Evolutionary conservation across 208 protist genomes (phyloP).

Genomic region (Acanthamoeba culbertsoni): DNA sequence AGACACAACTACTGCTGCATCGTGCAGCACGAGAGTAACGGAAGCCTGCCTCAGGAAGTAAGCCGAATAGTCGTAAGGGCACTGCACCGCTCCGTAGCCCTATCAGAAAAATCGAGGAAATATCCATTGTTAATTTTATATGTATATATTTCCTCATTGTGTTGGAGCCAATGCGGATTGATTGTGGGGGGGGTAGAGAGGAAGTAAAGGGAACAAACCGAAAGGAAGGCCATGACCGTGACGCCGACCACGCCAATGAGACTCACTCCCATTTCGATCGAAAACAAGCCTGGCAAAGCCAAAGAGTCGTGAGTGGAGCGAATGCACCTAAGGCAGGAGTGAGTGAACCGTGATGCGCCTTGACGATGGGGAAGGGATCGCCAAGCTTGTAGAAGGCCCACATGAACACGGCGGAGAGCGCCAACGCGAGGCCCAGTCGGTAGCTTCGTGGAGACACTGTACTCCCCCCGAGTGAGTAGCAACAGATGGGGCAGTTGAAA

Average conservation of each 20-base stretch:
- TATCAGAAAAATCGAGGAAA: neutral
- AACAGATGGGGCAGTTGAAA: neutral
- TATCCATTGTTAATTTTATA: neutral
- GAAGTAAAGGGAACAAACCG: neutral
- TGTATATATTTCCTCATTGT: neutral
- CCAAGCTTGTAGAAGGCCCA: slow-evolving; percentile 52
- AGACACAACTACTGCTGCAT: no score
- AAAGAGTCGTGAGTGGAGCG: neutral
- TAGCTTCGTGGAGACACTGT: neutral
- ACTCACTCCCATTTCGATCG: slow-evolving; percentile 56
- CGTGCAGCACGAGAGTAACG: no score
- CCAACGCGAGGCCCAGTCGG: neutral
- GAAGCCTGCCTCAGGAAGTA: slow-evolving; percentile 26
- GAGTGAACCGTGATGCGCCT: neutral
- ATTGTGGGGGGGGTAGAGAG: neutral
- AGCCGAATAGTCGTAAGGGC: slow-evolving; percentile 37
- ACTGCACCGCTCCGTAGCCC: slow-evolving; percentile 36
- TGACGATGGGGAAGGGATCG: slow-evolving; percentile 49
- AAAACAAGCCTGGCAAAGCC: slow-evolving; percentile 1
- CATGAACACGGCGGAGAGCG: neutral
- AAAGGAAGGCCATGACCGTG: slow-evolving; percentile 61
- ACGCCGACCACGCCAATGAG: slow-evolving; percentile 46
- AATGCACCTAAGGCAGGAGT: neutral
- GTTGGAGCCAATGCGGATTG: neutral
- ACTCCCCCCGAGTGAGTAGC: neutral